These are phyloP conservation scores for Kitagawia praeruptora DNA, from an alignment of 129 eudicot genomes.

Conservation along the genomic window DNA sequence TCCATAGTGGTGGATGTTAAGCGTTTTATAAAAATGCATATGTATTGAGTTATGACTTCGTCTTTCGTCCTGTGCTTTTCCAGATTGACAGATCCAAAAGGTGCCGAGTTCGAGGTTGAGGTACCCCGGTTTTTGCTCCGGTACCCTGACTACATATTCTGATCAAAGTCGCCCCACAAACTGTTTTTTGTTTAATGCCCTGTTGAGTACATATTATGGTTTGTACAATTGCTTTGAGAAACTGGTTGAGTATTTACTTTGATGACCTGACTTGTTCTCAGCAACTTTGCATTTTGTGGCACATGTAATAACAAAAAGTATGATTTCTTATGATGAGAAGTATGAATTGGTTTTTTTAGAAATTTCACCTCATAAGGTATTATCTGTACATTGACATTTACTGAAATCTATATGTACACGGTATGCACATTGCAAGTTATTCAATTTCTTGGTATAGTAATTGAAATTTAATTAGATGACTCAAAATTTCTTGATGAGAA, in stretches of 20 bases:
- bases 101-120: conserved; percentile 54
- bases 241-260: background rate
- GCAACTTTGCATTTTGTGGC: background rate
- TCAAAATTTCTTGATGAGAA: no score
- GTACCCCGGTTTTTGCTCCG: conserved; percentile 58
- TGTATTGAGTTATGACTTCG: background rate
- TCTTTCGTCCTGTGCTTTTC: conserved; percentile 10
- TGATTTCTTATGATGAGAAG: no score
- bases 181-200: background rate
- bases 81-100: conserved; percentile 61
- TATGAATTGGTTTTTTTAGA: background rate
- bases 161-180: conserved; percentile 8
- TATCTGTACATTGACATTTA: no score
- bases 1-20: background rate
- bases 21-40: background rate
- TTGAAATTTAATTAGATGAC: no score
- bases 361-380: background rate
- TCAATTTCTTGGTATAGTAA: no score
- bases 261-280: background rate
- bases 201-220: background rate
- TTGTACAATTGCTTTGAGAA: background rate
- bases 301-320: background rate
- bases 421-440: no score
- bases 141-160: conserved; percentile 80
- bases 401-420: background rate